Evolutionary conservation across 176 grass and related monocot genomes (phyloP), one percentile per base, ranked within the genome.

Genomic region (Juncus effusus): DNA sequence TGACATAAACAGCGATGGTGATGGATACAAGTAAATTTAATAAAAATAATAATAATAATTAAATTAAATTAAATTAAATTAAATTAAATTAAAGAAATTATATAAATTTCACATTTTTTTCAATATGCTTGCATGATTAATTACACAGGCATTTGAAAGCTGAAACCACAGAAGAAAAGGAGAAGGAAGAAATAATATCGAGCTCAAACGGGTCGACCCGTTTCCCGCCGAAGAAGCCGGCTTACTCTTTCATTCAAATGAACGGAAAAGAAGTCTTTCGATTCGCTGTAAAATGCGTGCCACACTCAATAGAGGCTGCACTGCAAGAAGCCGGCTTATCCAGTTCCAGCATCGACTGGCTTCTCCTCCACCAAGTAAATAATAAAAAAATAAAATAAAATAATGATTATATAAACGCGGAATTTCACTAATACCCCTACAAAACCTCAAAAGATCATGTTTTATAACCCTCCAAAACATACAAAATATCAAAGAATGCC

Each of bases 251-350:
- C 73, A 97, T 97, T 78, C 67, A 82, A 77, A 97, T 92, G 88
- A 97, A 97, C 8, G 94, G 94, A 28, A 92, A 97, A 68, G 94
- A 97, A 67, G 94, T 97, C 55, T 97, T 97, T 56, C 88, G 88
- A 40, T 97, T 97, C 80, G 88, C 88, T 59, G 83, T 97, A n/a
- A 83, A 80, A 3, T 89, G 72, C 1, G 94, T 97, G 7, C 88
- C 88, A 10, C 80, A 80, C 19, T 89, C 94, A 15, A 86, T 89
- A 36, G 94, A 97, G 44, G 85, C 79, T 38, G 85, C 94, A 60
- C 76, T 97, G 5, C 75, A 86, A 72, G 69, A 97, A 49, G 88
- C 94, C 12, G 80, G 75, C 62, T 50, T 97, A 42, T 35, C 88
- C 55, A 68, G 74, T 13, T 97, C 94, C 56, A 73, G 67, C 66